Evolutionary conservation across 441 rosid genomes (phyloP).

Genomic region (Arabidopsis lyrata): DNA sequence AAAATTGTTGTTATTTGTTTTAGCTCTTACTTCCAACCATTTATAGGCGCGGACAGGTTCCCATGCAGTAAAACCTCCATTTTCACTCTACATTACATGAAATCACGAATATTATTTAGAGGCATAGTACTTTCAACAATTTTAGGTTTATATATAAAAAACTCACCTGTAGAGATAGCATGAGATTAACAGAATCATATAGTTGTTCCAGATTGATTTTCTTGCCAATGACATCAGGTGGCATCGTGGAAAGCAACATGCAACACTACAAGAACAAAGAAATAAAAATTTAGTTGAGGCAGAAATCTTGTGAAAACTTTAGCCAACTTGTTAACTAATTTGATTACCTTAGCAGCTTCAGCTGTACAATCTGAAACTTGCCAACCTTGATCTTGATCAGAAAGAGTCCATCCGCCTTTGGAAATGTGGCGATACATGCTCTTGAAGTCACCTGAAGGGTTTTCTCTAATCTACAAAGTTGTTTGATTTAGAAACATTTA

Average conservation of each 20-base stretch:
- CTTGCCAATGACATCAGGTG: conserved; percentile 71
- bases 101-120: not conserved
- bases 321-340: not conserved
- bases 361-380: conserved; percentile 72
- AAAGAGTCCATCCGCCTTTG: conserved; percentile 68
- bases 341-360: conserved; percentile 58
- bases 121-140: not conserved
- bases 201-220: conserved; percentile 54
- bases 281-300: not conserved
- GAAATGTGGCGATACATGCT: conserved; percentile 64
- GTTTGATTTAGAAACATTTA: not conserved
- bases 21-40: conserved; percentile 62
- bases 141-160: not conserved
- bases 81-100: conserved; percentile 31
- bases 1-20: not conserved
- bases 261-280: conserved; percentile 59
- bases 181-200: conserved; percentile 66
- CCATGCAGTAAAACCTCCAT: conserved; percentile 60
- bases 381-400: conserved; percentile 70
- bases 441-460: conserved; percentile 61
- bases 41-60: conserved; percentile 60
- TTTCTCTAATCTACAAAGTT: conserved; percentile 53
- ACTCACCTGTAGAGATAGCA: conserved; percentile 65
- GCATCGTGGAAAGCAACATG: conserved; percentile 68
- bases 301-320: not conserved